Evolutionary conservation across 2,329 filamentous ascomycete species (phyloP).

Genomic region (Colletotrichum plurivorum): DNA sequence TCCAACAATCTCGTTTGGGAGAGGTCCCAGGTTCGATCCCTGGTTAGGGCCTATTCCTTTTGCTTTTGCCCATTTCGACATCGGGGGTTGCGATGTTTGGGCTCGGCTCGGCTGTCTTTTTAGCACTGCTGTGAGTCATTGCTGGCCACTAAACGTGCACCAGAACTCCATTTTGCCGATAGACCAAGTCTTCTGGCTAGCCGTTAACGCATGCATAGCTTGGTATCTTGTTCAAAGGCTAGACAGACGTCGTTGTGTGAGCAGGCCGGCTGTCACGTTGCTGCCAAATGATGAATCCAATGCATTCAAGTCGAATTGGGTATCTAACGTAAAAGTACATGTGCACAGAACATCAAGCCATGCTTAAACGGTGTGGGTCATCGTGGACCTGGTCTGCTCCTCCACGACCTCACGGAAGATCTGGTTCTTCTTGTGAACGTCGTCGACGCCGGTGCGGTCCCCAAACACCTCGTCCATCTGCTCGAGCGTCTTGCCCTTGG

Average conservation of each 20-base stretch:
- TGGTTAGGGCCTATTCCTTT: background rate
- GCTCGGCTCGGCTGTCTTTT: background rate
- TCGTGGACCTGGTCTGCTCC: slow-evolving; percentile 7
- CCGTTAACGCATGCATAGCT: too few species aligned
- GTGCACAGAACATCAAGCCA: too few species aligned
- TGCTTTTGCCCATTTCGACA: background rate
- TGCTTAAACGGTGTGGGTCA: background rate
- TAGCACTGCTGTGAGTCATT: background rate
- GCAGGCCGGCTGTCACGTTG: too few species aligned
- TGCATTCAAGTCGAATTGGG: background rate
- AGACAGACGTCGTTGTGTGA: too few species aligned
- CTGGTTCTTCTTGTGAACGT: slow-evolving; percentile 37
- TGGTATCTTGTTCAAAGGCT: too few species aligned
- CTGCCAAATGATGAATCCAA: too few species aligned
- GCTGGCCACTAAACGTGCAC: too few species aligned
- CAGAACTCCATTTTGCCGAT: background rate
- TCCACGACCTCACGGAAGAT: slow-evolving; percentile 36
- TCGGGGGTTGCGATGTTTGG: background rate
- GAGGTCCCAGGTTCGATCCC: slow-evolving; percentile 7
- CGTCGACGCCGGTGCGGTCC: slow-evolving; percentile 43
- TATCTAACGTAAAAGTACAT: background rate
- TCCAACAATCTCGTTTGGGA: background rate
- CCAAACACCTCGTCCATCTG: slow-evolving; percentile 55
- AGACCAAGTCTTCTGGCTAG: too few species aligned
- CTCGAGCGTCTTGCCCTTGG: slow-evolving; percentile 49